Evolutionary conservation across 495 filamentous ascomycete species (phyloP), one percentile per base, ranked within the genome.

Genomic region (Penicillium waksmanii): DNA sequence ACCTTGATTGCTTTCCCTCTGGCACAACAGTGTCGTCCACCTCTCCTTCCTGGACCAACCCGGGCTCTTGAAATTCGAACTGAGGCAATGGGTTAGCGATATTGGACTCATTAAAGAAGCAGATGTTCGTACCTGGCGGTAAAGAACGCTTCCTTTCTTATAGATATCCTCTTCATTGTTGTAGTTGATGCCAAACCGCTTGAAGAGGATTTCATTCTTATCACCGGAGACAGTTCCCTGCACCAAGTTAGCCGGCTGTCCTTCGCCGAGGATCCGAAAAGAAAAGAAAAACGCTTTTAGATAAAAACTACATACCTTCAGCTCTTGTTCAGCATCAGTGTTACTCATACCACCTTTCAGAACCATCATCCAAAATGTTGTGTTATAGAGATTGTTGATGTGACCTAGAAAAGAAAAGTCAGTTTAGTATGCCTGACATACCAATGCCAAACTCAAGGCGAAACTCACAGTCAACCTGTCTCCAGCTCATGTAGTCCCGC

Each of bases 301-400:
- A 27, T 3, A 7, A 27, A 31, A 7, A 31, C 27, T 31, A 5
- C 27, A 31, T 59, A 90, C 91, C 68, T 88, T 85, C 27, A 98
- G 79, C 51, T 82, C 83, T 65, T 87, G 81, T 70, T 97, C 95
- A 0, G 95, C 95, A 63, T 91, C 86, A 18, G 83, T 87, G 9
- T 82, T 80, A 49, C 83, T 85, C 79, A 95, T 83, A 0, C 87
- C 89, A 0, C 92, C 93, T 43, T 85, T 76, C 53, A 88, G 83
- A 23, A 97, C 87, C 66, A 98, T 79, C 0, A 87, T 81, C 95
- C 95, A 98, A 69, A 97, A 98, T 0, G 92, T 93, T 1, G 95
- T 98, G 66, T 98, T 98, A 73, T 96, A 97, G 15, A 98, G 81
- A 68, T 98, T 98, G 73, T 98, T 98, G 64, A 98, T 94, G 72